Evolutionary conservation across 768 basidiomycete species (phyloP), one percentile per base, ranked within the genome.

Genomic region (Pilatotrama ljubarskyi): DNA sequence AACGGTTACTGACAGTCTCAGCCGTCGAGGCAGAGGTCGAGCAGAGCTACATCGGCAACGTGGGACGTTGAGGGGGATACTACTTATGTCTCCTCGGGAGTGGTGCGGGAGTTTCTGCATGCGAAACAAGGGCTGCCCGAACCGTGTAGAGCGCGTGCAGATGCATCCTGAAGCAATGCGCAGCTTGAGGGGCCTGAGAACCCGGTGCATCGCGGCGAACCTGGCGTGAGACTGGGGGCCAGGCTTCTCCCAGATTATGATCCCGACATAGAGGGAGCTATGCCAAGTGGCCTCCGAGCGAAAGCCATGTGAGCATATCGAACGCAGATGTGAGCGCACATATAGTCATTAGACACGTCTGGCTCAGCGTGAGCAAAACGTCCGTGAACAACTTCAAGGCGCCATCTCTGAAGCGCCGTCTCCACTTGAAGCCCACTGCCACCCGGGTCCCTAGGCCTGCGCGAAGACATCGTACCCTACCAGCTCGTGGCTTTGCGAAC

Each of bases 31-130:
- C 32, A 18, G 48, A 18, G n/a, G 48, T 18, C 24, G 14, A 42
- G 35, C 43, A 14, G 15, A 44, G 46, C 55, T 55, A 48, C 55
- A 38, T 24, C 35, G 14, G 46, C 55, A 15, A 18, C 24, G 15
- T 37, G 22, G 44, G 17, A 20, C 35, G 43, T 37, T 18, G 43
- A 13, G 26, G 18, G 8, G 20, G n/a, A 6, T 35, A 9, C 37
- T 53, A 48, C 58, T 48, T 59, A 59, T 53, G 51, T 48, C 35
- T 25, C 11, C 22, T 46, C 29, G 43, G 46, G 44, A 35, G 20
- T 41, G 25, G 38, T 24, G 17, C 55, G 55, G 55, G 20, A 25
- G 7, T 9, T 17, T 38, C 20, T 10, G 35, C 55, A 40, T 57
- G 55, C 55, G 55, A 57, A 46, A 25, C 47, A 11, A 22, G 18